These are phyloP conservation scores for Blastomyces parvus DNA, from an alignment of 2,329 filamentous ascomycete genomes.

Conservation along the genomic window DNA sequence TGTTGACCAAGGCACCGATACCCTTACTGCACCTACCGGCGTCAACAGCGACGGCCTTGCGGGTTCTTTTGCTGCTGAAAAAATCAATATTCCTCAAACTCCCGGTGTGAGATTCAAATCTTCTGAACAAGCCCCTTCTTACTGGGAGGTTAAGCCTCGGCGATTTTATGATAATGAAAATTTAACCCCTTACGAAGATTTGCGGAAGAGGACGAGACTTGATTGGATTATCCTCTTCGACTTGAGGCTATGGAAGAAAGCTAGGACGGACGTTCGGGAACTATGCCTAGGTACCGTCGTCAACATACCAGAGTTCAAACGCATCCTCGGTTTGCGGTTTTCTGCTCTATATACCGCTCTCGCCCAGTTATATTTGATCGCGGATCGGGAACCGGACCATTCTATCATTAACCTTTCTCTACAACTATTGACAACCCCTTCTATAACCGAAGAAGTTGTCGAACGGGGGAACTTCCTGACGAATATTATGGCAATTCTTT, in stretches of 20 bases:
- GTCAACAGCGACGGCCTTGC: not conserved
- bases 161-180: constrained; percentile 55
- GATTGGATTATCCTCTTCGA: constrained; percentile 96
- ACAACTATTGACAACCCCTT: constrained; percentile 93
- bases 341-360: constrained; percentile 88
- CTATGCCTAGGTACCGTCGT: constrained; percentile 96
- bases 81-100: constrained; percentile 68
- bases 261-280: constrained; percentile 79
- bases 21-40: constrained; percentile 5
- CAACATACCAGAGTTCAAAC: constrained; percentile 90
- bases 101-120: constrained; percentile 46
- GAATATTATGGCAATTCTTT: constrained; percentile 88
- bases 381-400: constrained; percentile 91
- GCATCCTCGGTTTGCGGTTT: constrained; percentile 83
- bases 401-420: constrained; percentile 97
- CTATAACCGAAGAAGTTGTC: constrained; percentile 91
- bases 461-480: constrained; percentile 93
- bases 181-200: constrained; percentile 67
- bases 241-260: constrained; percentile 90
- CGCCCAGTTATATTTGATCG: constrained; percentile 89
- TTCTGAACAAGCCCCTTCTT: constrained; percentile 48
- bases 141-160: constrained; percentile 74
- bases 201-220: constrained; percentile 78
- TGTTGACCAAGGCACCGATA: constrained; percentile 16
- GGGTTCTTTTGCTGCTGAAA: constrained; percentile 6